These are phyloP conservation scores for Podospora comata DNA, from an alignment of 495 filamentous ascomycete genomes.

Conservation along the genomic window DNA sequence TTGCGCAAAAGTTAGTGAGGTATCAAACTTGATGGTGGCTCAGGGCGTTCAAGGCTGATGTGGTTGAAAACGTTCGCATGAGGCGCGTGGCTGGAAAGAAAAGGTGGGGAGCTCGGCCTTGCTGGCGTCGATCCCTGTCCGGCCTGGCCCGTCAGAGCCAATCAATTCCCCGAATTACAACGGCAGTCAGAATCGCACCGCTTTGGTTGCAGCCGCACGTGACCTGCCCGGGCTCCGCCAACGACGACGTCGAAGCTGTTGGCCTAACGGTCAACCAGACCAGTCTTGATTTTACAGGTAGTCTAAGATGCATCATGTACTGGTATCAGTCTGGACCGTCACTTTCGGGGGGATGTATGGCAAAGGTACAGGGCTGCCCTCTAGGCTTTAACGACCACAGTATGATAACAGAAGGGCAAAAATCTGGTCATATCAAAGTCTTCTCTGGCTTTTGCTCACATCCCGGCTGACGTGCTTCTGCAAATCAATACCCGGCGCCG, in stretches of 20 bases:
- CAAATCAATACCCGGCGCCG: constrained; percentile 1
- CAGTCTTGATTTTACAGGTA: neutral
- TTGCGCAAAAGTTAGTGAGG: neutral
- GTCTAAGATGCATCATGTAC: too few relatives aligned
- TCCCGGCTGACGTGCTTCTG: neutral
- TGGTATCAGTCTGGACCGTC: too few relatives aligned
- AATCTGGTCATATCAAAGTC: neutral
- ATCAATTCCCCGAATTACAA: constrained; percentile 34
- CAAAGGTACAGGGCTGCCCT: too few relatives aligned
- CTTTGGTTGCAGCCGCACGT: constrained; percentile 13
- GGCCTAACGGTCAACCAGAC: neutral
- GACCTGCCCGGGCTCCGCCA: constrained; percentile 3
- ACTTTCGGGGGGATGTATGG: too few relatives aligned
- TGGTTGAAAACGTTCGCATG: neutral
- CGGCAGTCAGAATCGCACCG: constrained; percentile 10
- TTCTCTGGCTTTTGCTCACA: neutral
- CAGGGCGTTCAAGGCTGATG: neutral
- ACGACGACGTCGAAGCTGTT: neutral
- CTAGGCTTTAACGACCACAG: too few relatives aligned
- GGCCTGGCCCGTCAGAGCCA: constrained; percentile 17
- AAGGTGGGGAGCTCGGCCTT: constrained; percentile 13
- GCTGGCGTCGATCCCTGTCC: neutral
- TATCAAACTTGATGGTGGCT: neutral
- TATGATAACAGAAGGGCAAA: neutral
- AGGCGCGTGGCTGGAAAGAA: constrained; percentile 20